Base-by-base conservation (phyloP, 2,329 filamentous ascomycete genomes). In the Pseudogymnoascus sp. region DNA sequence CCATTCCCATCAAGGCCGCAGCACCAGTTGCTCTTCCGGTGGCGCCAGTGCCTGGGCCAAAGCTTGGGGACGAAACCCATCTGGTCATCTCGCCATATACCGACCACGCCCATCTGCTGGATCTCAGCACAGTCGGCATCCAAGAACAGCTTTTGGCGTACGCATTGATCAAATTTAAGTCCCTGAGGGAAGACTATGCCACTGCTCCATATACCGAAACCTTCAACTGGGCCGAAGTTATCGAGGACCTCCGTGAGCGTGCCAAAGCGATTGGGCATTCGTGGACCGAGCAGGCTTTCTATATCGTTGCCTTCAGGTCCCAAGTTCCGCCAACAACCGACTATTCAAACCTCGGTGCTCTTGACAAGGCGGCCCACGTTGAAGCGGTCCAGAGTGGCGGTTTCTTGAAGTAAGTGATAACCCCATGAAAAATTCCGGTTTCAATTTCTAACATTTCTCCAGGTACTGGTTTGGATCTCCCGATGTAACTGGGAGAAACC, bases 401-500 rank as follows among this genome's bases (percentile, higher is more conserved):
- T 0, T 83, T 97, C 72, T 77, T 96, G 72, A 96, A 96, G 84
- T 86, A 76, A 72, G 62, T 62, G 25, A 64, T 42, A 61, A 63
- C 42, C 38, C 62, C 61, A 69, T 18, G 14, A 34, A 56, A 56
- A 34, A 6, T 34, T n/a, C n/a, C 2, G 2, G 11, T 18, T 18
- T 12, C 11, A 31, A 1, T 34, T 56, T 28, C 46, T 56, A 56
- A 56, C 46, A 31, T 56, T 31, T 34, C 10, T 34, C 56, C 67
- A 87, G 85, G 75, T 96, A 97, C 76, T 96, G 93, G 91, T 96
- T 96, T 74, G 91, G 91, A 1, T 80, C 78, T 36, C 87, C 89
- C 18, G 86, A 96, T 76, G 78, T 74, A 46, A 80, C 89, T 61
- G 82, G 88, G 66, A 81, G 85, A 71, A 96, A 96, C 76, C 75